Evolutionary conservation across 768 basidiomycete genomes (phyloP).

Genomic region (Rhizopogon vesiculosus): DNA sequence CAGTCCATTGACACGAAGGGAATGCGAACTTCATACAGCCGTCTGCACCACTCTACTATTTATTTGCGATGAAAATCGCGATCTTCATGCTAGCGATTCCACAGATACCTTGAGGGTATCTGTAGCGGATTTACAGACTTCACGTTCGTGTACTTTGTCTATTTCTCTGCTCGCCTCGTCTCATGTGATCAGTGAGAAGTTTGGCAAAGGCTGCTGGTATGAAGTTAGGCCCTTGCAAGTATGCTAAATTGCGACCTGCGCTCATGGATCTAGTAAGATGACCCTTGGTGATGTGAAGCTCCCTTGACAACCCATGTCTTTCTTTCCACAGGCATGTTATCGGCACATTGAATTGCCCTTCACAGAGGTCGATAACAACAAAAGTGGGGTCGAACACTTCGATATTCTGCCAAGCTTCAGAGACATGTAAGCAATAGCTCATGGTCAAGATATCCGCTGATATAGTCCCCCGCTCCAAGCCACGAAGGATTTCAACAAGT

Average conservation of each 20-base stretch:
- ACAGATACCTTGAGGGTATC: background rate
- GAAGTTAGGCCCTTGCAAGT: background rate
- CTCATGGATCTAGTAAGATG: background rate
- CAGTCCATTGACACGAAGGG: background rate
- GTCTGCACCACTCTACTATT: background rate
- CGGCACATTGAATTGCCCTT: background rate
- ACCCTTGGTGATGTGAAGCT: background rate
- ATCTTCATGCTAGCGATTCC: background rate
- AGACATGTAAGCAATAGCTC: background rate
- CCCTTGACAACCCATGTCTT: background rate
- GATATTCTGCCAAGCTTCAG: background rate
- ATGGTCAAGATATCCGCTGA: background rate
- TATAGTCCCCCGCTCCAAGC: background rate
- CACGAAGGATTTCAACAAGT: background rate
- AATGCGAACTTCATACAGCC: background rate
- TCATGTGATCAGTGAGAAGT: background rate
- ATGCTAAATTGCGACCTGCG: background rate
- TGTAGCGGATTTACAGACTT: background rate
- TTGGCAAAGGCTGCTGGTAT: background rate
- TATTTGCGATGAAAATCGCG: background rate
- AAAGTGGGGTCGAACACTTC: background rate
- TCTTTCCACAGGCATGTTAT: background rate
- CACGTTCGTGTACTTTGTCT: background rate
- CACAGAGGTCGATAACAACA: too few relatives aligned
- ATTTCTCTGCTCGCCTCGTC: background rate